Conservation (phyloP, 805 yeast genomes). For the Candida vartiovaarae region DNA sequence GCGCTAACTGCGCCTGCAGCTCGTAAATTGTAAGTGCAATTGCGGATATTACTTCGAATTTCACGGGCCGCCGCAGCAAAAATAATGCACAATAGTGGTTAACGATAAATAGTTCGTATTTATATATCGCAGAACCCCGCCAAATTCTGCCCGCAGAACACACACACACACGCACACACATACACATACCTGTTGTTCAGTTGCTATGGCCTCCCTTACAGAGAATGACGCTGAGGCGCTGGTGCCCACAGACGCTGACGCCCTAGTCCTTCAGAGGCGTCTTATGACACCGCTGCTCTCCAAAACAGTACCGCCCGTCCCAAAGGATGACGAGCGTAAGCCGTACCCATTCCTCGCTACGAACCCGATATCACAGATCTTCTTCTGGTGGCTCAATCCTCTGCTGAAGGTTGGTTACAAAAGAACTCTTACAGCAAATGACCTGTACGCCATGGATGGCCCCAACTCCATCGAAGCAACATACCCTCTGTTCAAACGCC, state of each 20-base stretch:
- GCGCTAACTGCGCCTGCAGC: too few species aligned
- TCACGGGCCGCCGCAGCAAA: too few species aligned
- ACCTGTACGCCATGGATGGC: conserved; percentile 40
- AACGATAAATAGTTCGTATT: too few species aligned
- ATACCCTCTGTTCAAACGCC: conserved; percentile 28
- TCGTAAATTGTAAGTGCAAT: too few species aligned
- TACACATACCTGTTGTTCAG: too few species aligned
- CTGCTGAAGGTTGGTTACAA: conserved; percentile 61
- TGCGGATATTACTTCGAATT: too few species aligned
- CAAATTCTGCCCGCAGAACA: too few species aligned
- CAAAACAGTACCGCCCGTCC: conserved; percentile 44
- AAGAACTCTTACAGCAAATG: conserved; percentile 60
- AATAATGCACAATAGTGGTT: too few species aligned
- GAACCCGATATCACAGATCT: conserved; percentile 34
- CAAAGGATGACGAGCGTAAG: conserved; percentile 41
- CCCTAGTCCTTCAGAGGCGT: conserved; percentile 25
- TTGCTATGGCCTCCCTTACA: too few species aligned
- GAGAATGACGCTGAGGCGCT: not conserved
- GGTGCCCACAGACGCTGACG: not conserved
- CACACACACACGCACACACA: too few species aligned
- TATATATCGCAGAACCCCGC: too few species aligned
- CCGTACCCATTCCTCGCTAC: conserved; percentile 36
- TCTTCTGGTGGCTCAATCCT: conserved; percentile 67
- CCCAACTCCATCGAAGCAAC: conserved; percentile 31
- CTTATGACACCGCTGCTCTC: conserved; percentile 28